Evolutionary conservation across 176 grass and related monocot species (phyloP).

Genomic region (Ensete ventricosum): DNA sequence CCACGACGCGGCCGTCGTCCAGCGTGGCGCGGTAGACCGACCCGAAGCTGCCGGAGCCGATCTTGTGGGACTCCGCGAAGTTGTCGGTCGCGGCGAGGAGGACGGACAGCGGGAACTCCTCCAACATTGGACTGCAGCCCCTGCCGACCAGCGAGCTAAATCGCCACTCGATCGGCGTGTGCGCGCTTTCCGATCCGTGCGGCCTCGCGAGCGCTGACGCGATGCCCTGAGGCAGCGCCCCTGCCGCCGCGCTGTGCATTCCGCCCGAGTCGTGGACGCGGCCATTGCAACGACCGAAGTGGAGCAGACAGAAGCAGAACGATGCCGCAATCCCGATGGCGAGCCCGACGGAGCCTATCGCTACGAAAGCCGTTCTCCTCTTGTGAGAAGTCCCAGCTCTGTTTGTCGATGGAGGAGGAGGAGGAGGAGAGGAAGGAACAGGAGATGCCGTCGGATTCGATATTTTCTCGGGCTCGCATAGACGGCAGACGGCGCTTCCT

Average conservation of each 20-base stretch:
- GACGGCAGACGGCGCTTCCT: constrained; percentile 38
- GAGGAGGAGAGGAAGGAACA: background rate
- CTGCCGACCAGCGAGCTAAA: constrained; percentile 24
- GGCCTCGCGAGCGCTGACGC: constrained; percentile 1
- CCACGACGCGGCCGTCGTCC: constrained; percentile 45
- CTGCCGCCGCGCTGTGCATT: background rate
- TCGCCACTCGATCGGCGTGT: background rate
- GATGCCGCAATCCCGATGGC: constrained; percentile 19
- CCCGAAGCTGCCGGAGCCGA: constrained; percentile 82
- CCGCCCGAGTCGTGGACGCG: constrained; percentile 19
- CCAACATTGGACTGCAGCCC: constrained; percentile 36
- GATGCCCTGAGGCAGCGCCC: background rate
- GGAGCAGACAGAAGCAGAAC: background rate
- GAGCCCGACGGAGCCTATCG: constrained; percentile 12
- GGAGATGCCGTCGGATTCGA: constrained; percentile 10
- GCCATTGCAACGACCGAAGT: constrained; percentile 13
- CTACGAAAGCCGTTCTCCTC: constrained; percentile 22
- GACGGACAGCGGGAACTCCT: constrained; percentile 38
- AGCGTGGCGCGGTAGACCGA: constrained; percentile 74
- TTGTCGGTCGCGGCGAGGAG: constrained; percentile 45
- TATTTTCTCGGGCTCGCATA: constrained; percentile 34
- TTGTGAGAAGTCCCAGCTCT: background rate
- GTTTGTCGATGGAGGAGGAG: background rate
- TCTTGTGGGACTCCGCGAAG: constrained; percentile 52
- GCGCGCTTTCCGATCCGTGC: constrained; percentile 4